Base-by-base conservation (phyloP, 2,329 filamentous ascomycete species). In the Waltergamsia citrina region DNA sequence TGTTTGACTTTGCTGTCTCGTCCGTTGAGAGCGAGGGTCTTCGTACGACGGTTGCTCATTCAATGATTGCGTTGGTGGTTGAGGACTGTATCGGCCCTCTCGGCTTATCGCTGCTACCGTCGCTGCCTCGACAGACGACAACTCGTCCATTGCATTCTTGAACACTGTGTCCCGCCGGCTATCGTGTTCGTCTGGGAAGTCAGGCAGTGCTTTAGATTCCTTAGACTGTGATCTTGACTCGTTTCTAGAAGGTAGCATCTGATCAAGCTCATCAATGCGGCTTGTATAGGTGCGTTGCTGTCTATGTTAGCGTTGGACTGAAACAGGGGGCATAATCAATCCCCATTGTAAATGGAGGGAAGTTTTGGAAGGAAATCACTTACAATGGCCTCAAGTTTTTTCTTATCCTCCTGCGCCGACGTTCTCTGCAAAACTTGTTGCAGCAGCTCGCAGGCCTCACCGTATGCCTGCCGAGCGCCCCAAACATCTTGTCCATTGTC, bases 401-500 rank as follows among this genome's bases (percentile, higher is more conserved):
- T 81, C 55, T 81, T 79, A 50, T 98, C 92, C 34, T 94, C 87
- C 22, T 88, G 80, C 6, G 81, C 85, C 9, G 79, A 79, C 38
- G 86, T 95, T 47, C 85, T 78, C 37, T 80, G 65, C 62, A 98
- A 82, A 5, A 98, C 92, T 49, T 93, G 80, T 45, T 90, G 81
- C 35, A 98, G 63, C 38, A 98, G 67, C 36, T 80, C 74, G 52
- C 92, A 98, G 4, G 93, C 92, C 59, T 98, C 92, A 9, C 74
- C 69, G 53, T 98, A 98, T 11, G 90, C 87, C 48, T 86, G 77
- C 52, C 93, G 80, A 14, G 92, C 92, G 26, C 85, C 87, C 53
- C 90, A 85, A 42, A 92, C 90, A 51, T 96, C 94, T 49, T 92
- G 85, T 11, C 86, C 87, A 71, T 95, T 96, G 60, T 98, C 92